Evolutionary conservation across 1,284 basidiomycete species (phyloP).

Genomic region (Fomitopsis palustris): DNA sequence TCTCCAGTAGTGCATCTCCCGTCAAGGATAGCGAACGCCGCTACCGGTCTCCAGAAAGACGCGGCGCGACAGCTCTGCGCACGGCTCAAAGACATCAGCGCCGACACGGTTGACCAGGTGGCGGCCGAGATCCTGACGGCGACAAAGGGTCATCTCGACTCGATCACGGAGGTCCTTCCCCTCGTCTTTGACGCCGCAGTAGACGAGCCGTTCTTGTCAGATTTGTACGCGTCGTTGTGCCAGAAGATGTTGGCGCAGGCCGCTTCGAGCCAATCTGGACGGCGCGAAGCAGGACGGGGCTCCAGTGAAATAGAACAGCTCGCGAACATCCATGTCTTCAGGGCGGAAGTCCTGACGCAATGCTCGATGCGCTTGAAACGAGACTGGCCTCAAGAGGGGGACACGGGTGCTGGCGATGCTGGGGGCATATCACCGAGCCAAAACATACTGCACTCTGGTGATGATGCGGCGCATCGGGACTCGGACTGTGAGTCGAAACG

Average conservation of each 20-base stretch:
- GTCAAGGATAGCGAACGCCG: too few species aligned
- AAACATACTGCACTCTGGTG: slow-evolving; percentile 81
- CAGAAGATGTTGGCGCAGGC: slow-evolving; percentile 73
- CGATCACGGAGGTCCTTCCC: slow-evolving; percentile 92
- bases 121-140: slow-evolving; percentile 52
- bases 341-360: slow-evolving; percentile 65
- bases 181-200: slow-evolving; percentile 94
- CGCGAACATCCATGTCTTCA: slow-evolving; percentile 86
- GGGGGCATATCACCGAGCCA: slow-evolving; percentile 43
- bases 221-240: slow-evolving; percentile 96
- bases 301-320: slow-evolving; percentile 74
- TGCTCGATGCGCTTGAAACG: slow-evolving; percentile 87
- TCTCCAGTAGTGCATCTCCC: too few species aligned
- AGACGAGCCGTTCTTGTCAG: slow-evolving; percentile 92
- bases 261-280: too few species aligned
- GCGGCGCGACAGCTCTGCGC: slow-evolving; percentile 72
- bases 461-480: slow-evolving; percentile 77
- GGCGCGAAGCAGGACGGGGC: slow-evolving; percentile 83
- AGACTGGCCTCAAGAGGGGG: slow-evolving; percentile 69
- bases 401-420: slow-evolving; percentile 20
- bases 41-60: too few species aligned
- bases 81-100: slow-evolving; percentile 94
- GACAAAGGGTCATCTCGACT: slow-evolving; percentile 95
- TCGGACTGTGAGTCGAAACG: slow-evolving; percentile 80
- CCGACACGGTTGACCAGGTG: slow-evolving; percentile 96